Evolutionary conservation across 2,329 filamentous ascomycete species (phyloP).

Genomic region (Ophiocordyceps polyrhachis-furcata): DNA sequence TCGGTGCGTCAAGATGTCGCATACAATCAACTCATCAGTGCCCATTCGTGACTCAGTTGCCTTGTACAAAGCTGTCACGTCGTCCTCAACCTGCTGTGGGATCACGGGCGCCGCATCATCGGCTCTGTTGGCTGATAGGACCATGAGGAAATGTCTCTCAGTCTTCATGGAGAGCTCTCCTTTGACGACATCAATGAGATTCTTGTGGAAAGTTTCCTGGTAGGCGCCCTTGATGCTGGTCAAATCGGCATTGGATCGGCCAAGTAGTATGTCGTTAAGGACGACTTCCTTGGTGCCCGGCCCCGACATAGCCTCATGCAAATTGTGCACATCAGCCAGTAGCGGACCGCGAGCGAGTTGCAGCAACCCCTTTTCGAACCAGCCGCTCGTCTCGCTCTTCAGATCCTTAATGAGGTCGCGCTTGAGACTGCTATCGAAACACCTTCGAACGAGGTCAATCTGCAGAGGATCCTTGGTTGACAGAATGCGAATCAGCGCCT

Average conservation of each 20-base stretch:
- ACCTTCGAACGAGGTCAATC: conserved; percentile 45
- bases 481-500: conserved; percentile 50
- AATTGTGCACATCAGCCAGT: conserved; percentile 50
- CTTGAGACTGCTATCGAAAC: conserved; percentile 45
- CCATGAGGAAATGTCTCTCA: conserved; percentile 66
- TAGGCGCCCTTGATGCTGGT: conserved; percentile 71
- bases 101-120: conserved; percentile 63
- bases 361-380: conserved; percentile 57
- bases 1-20: conserved; percentile 54
- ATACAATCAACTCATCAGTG: conserved; percentile 60
- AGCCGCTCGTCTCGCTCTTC: conserved; percentile 55
- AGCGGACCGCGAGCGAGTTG: conserved; percentile 65
- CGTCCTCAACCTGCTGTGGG: conserved; percentile 53
- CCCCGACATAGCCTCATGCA: conserved; percentile 57
- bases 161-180: conserved; percentile 76
- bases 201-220: conserved; percentile 42
- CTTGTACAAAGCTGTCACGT: conserved; percentile 58
- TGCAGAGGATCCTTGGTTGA: conserved; percentile 61
- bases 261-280: conserved; percentile 71
- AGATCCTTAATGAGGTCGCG: conserved; percentile 60
- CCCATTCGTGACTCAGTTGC: conserved; percentile 57
- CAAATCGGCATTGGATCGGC: conserved; percentile 73
- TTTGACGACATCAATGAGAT: conserved; percentile 54
- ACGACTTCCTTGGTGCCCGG: conserved; percentile 71
- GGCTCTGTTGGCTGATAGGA: conserved; percentile 52